Base-by-base conservation (phyloP, 257 asterid genomes). In the Solanum okadae region DNA sequence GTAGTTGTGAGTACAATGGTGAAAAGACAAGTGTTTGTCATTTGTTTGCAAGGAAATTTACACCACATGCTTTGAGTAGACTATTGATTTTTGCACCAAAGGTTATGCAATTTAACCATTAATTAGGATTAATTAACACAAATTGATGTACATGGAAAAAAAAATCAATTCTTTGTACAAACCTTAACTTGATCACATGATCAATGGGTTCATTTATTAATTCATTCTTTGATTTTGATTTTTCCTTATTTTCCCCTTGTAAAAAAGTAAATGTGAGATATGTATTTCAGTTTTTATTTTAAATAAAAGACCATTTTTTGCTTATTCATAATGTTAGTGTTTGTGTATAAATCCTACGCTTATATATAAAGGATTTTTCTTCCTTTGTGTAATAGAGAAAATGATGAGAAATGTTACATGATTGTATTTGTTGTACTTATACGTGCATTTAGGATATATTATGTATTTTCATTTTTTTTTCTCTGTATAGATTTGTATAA, bases 21-120 rank as follows among this genome's bases (percentile, higher is more conserved):
- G 68, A 85, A 67, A 85, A 83, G 25, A 93, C 93, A 1, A 90
- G 89, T 76, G 87, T 91, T 20, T 97, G 99, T 83, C 87, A 71
- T 90, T 89, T 97, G 93, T 97, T 97, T 94, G 98, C 99, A 16
- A 94, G 98, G 59, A 95, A 97, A 87, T 97, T 97, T 56, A 89
- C 94, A 0, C 52, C 61, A 5, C 85, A 94, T 89, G 90, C 98
- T 1, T 93, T 97, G 88, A 94, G 90, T 15, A 93, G 98, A 91
- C 25, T 97, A 86, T 12, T 96, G 87, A 93, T 92, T 86, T 92
- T 94, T 91, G 97, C 98, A 63, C 98, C 99, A 3, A 87, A 77
- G 22, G 65, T 94, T 27, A 96, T 97, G 99, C 94, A 92, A 27
- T 97, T 96, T 87, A 89, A 93, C 70, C 49, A 10, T 65, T 87